phyloP scores from a whole-genome alignment of 441 rosid species.

The Gossypium davidsonii region DNA sequence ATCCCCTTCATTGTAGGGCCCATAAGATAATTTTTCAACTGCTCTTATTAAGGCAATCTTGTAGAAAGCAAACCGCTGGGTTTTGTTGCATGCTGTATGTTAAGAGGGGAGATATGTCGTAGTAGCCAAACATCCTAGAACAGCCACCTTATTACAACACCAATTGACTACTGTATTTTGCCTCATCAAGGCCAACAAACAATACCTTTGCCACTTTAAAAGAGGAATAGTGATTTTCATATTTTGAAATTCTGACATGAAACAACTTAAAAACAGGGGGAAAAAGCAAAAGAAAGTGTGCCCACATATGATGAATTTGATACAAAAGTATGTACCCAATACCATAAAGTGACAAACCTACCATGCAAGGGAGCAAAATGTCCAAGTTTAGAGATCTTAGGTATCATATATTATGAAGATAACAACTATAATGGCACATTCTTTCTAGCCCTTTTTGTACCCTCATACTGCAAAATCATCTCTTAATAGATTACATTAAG shows the following conservation, averaged over 20 bases:
- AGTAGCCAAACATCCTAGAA: background rate
- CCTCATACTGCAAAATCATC: constrained; percentile 6
- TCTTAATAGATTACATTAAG: background rate
- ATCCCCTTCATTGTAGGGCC: background rate
- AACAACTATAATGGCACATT: background rate
- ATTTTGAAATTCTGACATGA: background rate
- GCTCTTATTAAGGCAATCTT: background rate
- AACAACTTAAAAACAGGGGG: background rate
- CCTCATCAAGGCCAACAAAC: background rate
- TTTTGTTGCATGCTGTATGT: background rate
- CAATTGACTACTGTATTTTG: background rate
- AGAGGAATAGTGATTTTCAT: background rate
- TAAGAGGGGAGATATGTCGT: background rate
- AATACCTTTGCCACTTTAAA: background rate
- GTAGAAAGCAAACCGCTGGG: background rate
- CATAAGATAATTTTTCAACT: background rate
- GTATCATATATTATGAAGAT: constrained; percentile 5
- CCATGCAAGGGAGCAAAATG: background rate
- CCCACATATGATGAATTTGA: background rate
- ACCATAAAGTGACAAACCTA: constrained; percentile 2
- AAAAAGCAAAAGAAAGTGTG: background rate
- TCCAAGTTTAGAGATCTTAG: constrained; percentile 6
- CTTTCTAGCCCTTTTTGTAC: constrained; percentile 2
- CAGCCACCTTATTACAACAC: constrained; percentile 1
- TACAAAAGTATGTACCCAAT: background rate